phyloP scores from a whole-genome alignment of 352 stramenopile species.

The Elongisporangium undulatum region DNA sequence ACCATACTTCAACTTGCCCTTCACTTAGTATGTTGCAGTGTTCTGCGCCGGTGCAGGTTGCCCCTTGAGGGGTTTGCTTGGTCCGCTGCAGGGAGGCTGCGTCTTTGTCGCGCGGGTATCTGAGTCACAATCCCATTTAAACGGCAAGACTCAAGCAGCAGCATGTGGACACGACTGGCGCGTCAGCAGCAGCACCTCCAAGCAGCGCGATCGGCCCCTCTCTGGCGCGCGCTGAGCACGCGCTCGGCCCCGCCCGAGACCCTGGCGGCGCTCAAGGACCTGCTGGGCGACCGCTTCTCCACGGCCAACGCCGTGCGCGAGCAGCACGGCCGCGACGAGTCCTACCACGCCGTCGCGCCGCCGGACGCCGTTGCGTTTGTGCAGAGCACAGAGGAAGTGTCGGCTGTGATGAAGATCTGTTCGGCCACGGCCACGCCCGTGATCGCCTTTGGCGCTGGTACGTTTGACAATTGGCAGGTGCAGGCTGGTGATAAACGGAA shows the following conservation, averaged over 20 bases:
- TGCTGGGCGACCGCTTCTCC: slow-evolving; percentile 65
- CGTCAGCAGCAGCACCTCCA: background rate
- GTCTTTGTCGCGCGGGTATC: background rate
- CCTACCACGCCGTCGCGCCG: slow-evolving; percentile 76
- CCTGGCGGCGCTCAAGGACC: slow-evolving; percentile 40
- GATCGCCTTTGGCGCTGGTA: slow-evolving; percentile 93
- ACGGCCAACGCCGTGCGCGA: slow-evolving; percentile 57
- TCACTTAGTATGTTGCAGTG: background rate
- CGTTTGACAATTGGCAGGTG: background rate
- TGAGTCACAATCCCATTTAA: background rate
- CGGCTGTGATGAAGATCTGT: slow-evolving; percentile 88
- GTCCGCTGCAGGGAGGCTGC: too few relatives aligned
- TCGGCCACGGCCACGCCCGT: slow-evolving; percentile 74
- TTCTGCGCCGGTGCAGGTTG: background rate
- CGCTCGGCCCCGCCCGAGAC: slow-evolving; percentile 40
- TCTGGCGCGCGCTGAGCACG: slow-evolving; percentile 16
- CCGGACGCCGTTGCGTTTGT: slow-evolving; percentile 87
- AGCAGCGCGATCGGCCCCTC: background rate
- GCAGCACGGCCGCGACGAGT: slow-evolving; percentile 89
- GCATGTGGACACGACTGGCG: slow-evolving; percentile 1
- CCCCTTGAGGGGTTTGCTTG: background rate
- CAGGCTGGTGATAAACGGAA: background rate
- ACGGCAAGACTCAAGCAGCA: background rate
- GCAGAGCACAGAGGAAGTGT: slow-evolving; percentile 83
- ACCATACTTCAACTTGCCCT: background rate